Evolutionary conservation across 345 rosid genomes (phyloP).

Genomic region (Eutrema yunnanense): DNA sequence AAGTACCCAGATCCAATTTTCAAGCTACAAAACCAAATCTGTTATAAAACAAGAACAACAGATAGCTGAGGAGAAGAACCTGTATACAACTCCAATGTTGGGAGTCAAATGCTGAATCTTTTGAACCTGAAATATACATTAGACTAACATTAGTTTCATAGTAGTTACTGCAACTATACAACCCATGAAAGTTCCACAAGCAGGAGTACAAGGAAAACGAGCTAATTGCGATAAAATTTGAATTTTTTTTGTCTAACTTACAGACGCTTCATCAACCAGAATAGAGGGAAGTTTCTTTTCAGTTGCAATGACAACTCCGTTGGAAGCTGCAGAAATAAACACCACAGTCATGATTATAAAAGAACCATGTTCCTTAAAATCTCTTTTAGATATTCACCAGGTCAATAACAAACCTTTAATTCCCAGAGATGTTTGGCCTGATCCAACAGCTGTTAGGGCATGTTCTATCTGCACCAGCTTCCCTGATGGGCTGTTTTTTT

Average conservation of each 20-base stretch:
- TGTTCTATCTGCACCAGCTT: constrained; percentile 98
- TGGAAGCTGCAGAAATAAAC: constrained; percentile 54
- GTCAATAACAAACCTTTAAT: constrained; percentile 55
- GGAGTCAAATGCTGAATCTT: constrained; percentile 87
- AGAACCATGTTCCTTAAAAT: neutral
- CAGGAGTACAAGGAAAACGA: neutral
- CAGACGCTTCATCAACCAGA: constrained; percentile 88
- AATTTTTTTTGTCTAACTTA: constrained; percentile 29
- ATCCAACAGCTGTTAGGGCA: constrained; percentile 88
- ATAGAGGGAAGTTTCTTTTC: constrained; percentile 95
- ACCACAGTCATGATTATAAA: neutral
- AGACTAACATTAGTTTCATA: neutral
- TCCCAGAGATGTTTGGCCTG: constrained; percentile 93
- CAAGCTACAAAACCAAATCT: neutral
- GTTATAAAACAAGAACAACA: neutral
- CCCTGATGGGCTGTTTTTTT: constrained; percentile 65
- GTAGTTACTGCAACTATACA: neutral
- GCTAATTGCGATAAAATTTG: neutral
- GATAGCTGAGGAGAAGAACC: constrained; percentile 39
- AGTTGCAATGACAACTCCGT: constrained; percentile 92
- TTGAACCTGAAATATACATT: constrained; percentile 58
- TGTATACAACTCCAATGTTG: constrained; percentile 93
- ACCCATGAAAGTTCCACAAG: neutral
- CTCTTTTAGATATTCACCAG: neutral
- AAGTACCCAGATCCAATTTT: neutral